Conservation (phyloP, 805 yeast genomes). For the Hanseniaspora occidentalis region DNA sequence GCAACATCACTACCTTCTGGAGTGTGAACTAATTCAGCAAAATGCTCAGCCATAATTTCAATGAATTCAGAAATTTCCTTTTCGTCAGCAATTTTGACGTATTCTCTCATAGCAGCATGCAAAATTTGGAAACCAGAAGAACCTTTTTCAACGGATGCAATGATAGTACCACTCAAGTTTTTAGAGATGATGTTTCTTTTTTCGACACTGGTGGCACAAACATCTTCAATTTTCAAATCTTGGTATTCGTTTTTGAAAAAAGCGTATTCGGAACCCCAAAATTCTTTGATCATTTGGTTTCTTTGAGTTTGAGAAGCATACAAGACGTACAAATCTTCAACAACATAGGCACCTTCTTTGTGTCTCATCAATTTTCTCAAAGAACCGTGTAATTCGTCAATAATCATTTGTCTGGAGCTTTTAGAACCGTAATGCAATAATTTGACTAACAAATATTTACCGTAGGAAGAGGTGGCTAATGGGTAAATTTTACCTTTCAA, state of each 20-base stretch:
- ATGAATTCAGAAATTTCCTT: constrained; percentile 68
- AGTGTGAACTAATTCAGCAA: constrained; percentile 92
- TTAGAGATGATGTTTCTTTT: constrained; percentile 62
- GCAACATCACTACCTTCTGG: constrained; percentile 92
- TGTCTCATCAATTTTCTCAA: constrained; percentile 89
- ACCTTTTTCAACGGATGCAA: constrained; percentile 88
- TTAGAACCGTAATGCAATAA: constrained; percentile 85
- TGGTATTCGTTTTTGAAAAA: constrained; percentile 69
- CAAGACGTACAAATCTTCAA: constrained; percentile 80
- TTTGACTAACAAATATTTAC: constrained; percentile 82
- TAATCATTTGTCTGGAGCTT: constrained; percentile 59
- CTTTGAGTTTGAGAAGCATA: constrained; percentile 78
- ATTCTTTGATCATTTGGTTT: constrained; percentile 85
- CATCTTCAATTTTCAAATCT: constrained; percentile 50
- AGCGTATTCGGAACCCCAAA: constrained; percentile 94
- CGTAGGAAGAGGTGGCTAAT: constrained; percentile 85
- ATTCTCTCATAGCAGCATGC: constrained; percentile 93
- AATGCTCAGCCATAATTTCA: constrained; percentile 72
- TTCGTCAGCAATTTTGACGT: constrained; percentile 50
- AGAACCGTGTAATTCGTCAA: constrained; percentile 82
- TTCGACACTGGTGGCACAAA: constrained; percentile 56
- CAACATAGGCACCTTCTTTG: constrained; percentile 95
- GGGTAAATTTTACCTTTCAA: constrained; percentile 67
- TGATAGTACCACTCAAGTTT: constrained; percentile 71
- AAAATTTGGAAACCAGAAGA: constrained; percentile 91